Evolutionary conservation across 257 asterid species (phyloP), one percentile per base, ranked within the genome.

Genomic region (Lycium barbarum): DNA sequence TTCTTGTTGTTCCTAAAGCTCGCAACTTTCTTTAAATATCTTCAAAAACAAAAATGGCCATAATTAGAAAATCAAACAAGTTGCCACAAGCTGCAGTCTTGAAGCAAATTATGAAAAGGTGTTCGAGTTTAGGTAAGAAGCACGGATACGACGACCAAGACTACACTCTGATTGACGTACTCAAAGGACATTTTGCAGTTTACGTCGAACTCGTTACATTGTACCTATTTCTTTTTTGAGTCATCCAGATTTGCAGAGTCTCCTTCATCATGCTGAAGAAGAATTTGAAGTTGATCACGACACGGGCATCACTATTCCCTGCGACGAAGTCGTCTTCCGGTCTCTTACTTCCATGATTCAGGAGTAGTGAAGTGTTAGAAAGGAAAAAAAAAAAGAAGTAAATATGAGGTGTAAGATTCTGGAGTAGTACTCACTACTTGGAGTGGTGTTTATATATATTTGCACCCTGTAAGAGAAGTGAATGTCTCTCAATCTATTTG

Each of bases 261-360:
- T 40, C 45, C 45, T 40, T 40, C 45, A 6, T 40, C 6, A 2
- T 6, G 45, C 45, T 40, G 45, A 40, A 40, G 45, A 40, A 40
- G 45, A 40, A 40, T 40, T 40, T 40, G 45, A 5, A 5, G 4
- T 40, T 40, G 45, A 40, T 40, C 45, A 40, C 45, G 45, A 40
- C 45, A 40, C 0, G 7, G 45, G 45, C 45, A 40, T 40, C 45
- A 40, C 45, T 40, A 40, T 40, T 40, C 45, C 45, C 6, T 40
- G 89, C 87, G 91, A 90, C 51, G 93, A 90, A 79, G 87, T 82
- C 17, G 89, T 87, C 80, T 90, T 90, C 63, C 89, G 83, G 61
- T 90, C 93, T 13, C 87, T 90, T 51, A 90, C 93, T 5, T 84
- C 91, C 49, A 90, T 87, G 91, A 88, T 90, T 55, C 72, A 5